Percentiles rank a stretch among this genome's conserved stretches.
Conservation (phyloP, 1,284 basidiomycete species). For the Ceratorhiza oryzae-sativae region DNA sequence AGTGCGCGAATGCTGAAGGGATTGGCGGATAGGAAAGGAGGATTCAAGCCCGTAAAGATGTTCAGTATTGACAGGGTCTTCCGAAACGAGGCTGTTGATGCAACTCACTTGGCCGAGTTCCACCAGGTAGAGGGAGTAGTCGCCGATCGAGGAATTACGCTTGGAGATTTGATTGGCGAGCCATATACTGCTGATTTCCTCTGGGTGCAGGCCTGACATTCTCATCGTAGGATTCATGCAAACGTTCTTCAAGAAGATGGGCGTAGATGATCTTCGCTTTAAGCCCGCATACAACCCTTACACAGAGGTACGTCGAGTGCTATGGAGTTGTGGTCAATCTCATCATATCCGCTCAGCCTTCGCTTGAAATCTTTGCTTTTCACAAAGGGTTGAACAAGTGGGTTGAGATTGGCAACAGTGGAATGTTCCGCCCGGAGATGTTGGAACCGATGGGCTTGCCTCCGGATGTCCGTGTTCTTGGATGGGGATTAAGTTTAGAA, state of each 20-base stretch:
- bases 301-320: conserved; percentile 71
- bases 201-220: conserved; percentile 24
- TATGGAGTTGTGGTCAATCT: neutral
- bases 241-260: conserved; percentile 99
- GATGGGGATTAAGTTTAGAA: conserved; percentile 96
- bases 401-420: conserved; percentile 96
- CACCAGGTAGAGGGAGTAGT: conserved; percentile 99
- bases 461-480: conserved; percentile 94
- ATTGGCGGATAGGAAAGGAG: conserved; percentile 75
- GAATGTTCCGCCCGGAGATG: conserved; percentile 99
- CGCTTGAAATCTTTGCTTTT: conserved; percentile 99
- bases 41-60: conserved; percentile 95
- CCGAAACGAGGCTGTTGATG: conserved; percentile 98
- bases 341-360: conserved; percentile 65
- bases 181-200: neutral
- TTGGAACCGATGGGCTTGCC: conserved; percentile 99
- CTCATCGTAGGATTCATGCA: conserved; percentile 85
- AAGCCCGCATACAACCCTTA: conserved; percentile 98
- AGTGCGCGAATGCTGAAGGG: conserved; percentile 95
- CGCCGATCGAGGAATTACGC: conserved; percentile 90
- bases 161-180: conserved; percentile 96
- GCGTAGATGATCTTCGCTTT: conserved; percentile 91
- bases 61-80: conserved; percentile 99
- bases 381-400: conserved; percentile 94
- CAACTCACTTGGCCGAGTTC: conserved; percentile 99